A percentile compares a stretch with the other conserved stretches of the same genome.
Evolutionary conservation across 2,329 filamentous ascomycete species (phyloP).

Genomic region (Trichoderma arundinaceum): DNA sequence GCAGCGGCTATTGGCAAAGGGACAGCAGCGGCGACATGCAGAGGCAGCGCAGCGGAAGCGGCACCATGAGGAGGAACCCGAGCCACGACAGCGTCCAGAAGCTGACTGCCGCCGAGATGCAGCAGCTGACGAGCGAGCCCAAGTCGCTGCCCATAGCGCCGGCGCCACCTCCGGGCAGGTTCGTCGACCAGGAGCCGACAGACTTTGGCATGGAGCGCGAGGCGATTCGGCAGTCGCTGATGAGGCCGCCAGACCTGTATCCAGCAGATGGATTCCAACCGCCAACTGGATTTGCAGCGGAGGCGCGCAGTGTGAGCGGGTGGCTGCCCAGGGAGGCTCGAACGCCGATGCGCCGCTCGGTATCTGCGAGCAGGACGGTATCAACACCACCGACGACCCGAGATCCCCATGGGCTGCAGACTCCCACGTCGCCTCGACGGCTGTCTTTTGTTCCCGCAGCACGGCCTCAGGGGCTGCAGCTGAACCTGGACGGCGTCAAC

Average conservation of each 20-base stretch:
- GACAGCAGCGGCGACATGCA: conserved; percentile 3
- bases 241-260: conserved; percentile 39
- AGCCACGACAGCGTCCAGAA: conserved; percentile 56
- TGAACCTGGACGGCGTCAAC: conserved; percentile 45
- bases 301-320: conserved; percentile 34
- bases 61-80: conserved; percentile 41
- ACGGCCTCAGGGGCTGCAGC: conserved; percentile 53
- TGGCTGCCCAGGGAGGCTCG: conserved; percentile 31
- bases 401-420: conserved; percentile 40
- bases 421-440: conserved; percentile 49
- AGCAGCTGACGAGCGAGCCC: conserved; percentile 61
- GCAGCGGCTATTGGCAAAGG: conserved; percentile 2
- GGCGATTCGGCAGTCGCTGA: conserved; percentile 40
- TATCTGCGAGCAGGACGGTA: conserved; percentile 50
- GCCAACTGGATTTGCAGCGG: conserved; percentile 37
- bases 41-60: conserved; percentile 35
- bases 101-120: conserved; percentile 64
- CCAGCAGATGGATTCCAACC: conserved; percentile 35
- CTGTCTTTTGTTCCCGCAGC: conserved; percentile 57
- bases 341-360: conserved; percentile 43
- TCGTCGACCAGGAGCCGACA: conserved; percentile 48
- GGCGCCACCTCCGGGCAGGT: conserved; percentile 45
- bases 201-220: conserved; percentile 41
- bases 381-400: conserved; percentile 60
- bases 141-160: conserved; percentile 63